These are phyloP conservation scores for Chaetomidium leptoderma DNA, from an alignment of 495 filamentous ascomycete species.

Conservation along the genomic window DNA sequence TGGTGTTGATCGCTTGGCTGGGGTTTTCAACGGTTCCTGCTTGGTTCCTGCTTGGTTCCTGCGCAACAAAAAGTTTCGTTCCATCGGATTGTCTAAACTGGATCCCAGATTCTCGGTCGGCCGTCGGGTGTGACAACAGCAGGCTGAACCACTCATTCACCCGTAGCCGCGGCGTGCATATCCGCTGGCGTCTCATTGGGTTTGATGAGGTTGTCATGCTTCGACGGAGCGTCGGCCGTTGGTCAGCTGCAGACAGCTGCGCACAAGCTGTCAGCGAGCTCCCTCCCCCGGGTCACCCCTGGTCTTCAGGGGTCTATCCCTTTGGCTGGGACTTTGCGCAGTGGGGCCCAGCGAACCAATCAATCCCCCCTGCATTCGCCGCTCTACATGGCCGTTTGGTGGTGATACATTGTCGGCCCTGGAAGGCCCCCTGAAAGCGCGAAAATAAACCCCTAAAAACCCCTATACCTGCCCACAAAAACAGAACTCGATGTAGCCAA, in stretches of 20 bases:
- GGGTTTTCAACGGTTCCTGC: neutral
- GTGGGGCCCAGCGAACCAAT: no score
- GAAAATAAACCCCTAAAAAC: no score
- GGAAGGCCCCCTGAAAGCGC: no score
- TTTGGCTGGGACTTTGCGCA: no score
- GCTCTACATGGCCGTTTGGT: no score
- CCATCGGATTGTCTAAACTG: no score
- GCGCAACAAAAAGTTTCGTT: slow-evolving; percentile 1
- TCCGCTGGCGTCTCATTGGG: slow-evolving; percentile 13
- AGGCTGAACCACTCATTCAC: neutral
- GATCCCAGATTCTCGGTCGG: no score
- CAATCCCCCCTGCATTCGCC: no score
- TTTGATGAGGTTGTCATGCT: slow-evolving; percentile 24
- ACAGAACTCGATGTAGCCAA: no score
- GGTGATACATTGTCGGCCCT: no score
- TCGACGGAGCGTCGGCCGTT: neutral
- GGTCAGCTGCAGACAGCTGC: neutral
- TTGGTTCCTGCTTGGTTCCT: no score
- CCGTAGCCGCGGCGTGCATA: neutral
- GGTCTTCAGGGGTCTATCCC: slow-evolving; percentile 8
- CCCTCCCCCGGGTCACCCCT: neutral
- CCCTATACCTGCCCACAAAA: no score
- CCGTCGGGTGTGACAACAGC: slow-evolving; percentile 1
- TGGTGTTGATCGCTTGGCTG: neutral
- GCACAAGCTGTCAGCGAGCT: neutral